A percentile compares a stretch with the other conserved stretches of the same genome.
Evolutionary conservation across 495 filamentous ascomycete genomes (phyloP).

Genomic region (Trichoderma orchidacearum): DNA sequence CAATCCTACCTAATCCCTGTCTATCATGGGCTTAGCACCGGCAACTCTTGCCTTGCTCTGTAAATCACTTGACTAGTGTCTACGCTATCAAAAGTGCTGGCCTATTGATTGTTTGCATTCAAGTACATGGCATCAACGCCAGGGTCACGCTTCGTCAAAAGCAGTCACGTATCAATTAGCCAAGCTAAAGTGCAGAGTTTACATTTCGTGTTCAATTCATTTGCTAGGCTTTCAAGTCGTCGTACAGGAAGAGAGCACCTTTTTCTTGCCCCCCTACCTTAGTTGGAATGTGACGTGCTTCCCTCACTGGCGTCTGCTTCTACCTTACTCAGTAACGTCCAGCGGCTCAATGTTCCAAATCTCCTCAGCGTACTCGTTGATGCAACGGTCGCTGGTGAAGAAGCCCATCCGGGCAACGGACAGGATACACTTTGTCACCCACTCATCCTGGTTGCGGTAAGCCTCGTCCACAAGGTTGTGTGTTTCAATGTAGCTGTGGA

Average conservation of each 20-base stretch:
- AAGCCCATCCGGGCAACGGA: constrained; percentile 88
- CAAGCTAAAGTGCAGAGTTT: no score
- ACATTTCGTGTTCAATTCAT: background rate
- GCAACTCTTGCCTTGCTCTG: no score
- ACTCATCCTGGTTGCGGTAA: constrained; percentile 81
- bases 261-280: background rate
- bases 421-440: constrained; percentile 78
- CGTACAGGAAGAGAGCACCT: background rate
- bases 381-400: constrained; percentile 92
- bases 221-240: background rate
- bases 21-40: no score
- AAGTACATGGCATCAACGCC: no score
- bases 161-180: no score
- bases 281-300: background rate
- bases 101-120: no score
- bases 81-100: no score
- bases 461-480: constrained; percentile 81
- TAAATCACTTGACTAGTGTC: no score
- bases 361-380: constrained; percentile 90
- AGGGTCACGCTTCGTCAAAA: no score
- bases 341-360: constrained; percentile 95
- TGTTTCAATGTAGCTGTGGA: constrained; percentile 82
- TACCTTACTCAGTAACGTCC: background rate
- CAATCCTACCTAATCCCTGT: no score
- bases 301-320: background rate